Conservation (phyloP, 768 basidiomycete genomes). For the Pisolithus tinctorius region DNA sequence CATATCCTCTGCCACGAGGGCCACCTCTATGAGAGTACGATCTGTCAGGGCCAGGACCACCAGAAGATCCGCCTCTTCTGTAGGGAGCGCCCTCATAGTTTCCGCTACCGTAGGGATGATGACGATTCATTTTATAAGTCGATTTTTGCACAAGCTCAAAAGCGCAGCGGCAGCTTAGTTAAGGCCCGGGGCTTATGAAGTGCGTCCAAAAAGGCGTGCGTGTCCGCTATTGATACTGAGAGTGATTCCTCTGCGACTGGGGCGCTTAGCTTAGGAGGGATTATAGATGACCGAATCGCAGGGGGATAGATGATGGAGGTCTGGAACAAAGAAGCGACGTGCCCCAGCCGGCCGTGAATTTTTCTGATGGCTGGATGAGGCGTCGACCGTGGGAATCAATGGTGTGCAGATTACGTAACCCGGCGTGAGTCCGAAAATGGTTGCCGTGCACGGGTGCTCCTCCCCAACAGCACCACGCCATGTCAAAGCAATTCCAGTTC, state of each 20-base stretch:
- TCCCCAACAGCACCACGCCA: constrained; percentile 36
- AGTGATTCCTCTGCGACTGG: constrained; percentile 15
- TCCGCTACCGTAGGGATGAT: constrained; percentile 73
- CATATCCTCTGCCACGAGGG: constrained; percentile 40
- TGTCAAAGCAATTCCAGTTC: constrained; percentile 93
- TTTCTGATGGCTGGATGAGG: constrained; percentile 23
- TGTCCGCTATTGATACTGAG: constrained; percentile 10
- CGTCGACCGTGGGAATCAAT: constrained; percentile 17
- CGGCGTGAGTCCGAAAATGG: not conserved
- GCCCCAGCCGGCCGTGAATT: constrained; percentile 15
- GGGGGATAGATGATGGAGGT: constrained; percentile 32
- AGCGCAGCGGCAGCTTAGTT: constrained; percentile 5
- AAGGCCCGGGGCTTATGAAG: constrained; percentile 6
- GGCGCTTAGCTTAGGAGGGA: constrained; percentile 20
- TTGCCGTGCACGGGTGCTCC: constrained; percentile 12
- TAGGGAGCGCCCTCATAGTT: constrained; percentile 54
- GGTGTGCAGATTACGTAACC: constrained; percentile 19
- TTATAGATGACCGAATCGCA: constrained; percentile 11
- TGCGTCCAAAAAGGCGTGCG: constrained; percentile 11
- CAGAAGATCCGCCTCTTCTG: constrained; percentile 58
- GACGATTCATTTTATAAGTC: constrained; percentile 66
- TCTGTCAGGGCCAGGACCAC: constrained; percentile 69
- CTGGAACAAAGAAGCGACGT: constrained; percentile 17
- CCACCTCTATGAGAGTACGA: constrained; percentile 60
- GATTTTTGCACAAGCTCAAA: constrained; percentile 19